A percentile compares a stretch with the other conserved stretches of the same genome.
Evolutionary conservation across 805 yeast genomes (phyloP).

Genomic region (Cyberlindnera mycetangii): DNA sequence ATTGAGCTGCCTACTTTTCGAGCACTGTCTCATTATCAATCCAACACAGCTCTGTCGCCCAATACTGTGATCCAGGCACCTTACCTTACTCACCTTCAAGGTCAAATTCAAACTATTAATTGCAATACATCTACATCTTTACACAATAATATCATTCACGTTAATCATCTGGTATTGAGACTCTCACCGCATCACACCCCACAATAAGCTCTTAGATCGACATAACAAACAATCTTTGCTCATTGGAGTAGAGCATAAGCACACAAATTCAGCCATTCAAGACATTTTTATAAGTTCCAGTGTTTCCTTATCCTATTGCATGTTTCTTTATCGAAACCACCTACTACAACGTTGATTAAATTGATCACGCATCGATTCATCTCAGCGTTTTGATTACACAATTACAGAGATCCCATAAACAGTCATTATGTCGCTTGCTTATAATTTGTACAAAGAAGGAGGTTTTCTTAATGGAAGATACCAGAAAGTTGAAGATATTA

Average conservation of each 20-base stretch:
- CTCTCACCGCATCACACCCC: no score
- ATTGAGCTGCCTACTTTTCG: neutral
- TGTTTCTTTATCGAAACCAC: neutral
- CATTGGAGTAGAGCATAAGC: neutral
- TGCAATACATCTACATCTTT: neutral
- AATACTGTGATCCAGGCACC: no score
- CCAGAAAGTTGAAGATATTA: conserved; percentile 66
- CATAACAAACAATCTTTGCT: neutral
- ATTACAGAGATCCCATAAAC: neutral
- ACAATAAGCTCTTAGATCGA: neutral
- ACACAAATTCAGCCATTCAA: neutral
- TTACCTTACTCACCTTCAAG: no score
- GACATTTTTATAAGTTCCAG: neutral
- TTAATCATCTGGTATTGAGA: no score
- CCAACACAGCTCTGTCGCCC: no score
- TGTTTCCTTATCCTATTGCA: neutral
- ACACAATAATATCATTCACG: neutral
- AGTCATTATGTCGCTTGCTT: conserved; percentile 19
- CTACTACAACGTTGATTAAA: neutral
- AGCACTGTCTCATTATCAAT: no score
- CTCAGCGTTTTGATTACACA: neutral
- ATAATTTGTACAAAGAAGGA: conserved; percentile 42
- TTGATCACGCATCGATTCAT: neutral
- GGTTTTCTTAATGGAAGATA: conserved; percentile 60
- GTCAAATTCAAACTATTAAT: no score